Conservation (phyloP, 495 filamentous ascomycete genomes). For the Geopyxis carbonaria region DNA sequence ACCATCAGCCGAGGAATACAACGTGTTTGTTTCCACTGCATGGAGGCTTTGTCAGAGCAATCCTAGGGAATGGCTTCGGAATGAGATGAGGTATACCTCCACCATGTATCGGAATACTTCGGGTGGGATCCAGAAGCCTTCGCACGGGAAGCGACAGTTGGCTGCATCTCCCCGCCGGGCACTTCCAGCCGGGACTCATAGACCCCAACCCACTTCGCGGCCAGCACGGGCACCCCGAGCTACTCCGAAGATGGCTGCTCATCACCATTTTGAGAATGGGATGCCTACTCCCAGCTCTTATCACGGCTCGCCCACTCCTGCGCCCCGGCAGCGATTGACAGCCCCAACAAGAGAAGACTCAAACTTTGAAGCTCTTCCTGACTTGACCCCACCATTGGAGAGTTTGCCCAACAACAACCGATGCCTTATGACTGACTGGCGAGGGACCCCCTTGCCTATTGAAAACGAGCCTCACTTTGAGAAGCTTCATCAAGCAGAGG, state of each 20-base stretch:
- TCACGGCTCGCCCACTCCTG: too few species aligned
- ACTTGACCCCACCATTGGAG: constrained; percentile 57
- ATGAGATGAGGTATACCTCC: constrained; percentile 9
- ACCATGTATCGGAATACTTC: neutral
- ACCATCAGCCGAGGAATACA: constrained; percentile 21
- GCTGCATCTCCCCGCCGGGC: neutral
- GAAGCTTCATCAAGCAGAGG: constrained; percentile 63
- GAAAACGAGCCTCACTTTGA: constrained; percentile 58
- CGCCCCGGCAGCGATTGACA: constrained; percentile 11
- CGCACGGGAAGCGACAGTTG: neutral
- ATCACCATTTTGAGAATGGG: neutral
- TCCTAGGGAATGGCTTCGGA: constrained; percentile 20
- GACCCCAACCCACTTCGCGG: neutral
- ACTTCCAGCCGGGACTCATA: neutral
- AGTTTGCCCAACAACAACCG: constrained; percentile 50
- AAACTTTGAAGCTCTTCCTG: constrained; percentile 60
- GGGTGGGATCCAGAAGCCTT: constrained; percentile 1
- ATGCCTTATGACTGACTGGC: constrained; percentile 72
- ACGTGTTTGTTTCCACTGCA: constrained; percentile 22
- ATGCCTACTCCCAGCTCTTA: constrained; percentile 15
- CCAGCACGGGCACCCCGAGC: constrained; percentile 4
- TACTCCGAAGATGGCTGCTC: constrained; percentile 4
- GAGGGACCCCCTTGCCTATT: constrained; percentile 63
- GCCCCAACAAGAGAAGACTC: constrained; percentile 57
- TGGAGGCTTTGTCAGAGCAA: constrained; percentile 22